A percentile compares a stretch with the other conserved stretches of the same genome.
Conservation (phyloP, 257 asterid species). For the Plantago major region DNA sequence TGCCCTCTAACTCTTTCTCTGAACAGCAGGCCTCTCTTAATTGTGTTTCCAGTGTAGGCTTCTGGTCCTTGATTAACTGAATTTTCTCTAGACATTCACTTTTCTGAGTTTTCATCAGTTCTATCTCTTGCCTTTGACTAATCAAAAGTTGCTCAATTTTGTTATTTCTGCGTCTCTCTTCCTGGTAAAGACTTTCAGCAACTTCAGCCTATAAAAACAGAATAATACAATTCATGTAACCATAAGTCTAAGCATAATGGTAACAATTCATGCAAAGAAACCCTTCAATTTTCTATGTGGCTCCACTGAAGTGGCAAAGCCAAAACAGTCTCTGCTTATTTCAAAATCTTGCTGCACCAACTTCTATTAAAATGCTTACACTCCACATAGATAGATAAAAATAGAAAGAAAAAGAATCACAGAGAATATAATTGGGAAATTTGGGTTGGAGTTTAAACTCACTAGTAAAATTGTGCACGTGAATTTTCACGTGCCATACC, state of each 20-base stretch:
- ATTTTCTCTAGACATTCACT: slow-evolving; percentile 39
- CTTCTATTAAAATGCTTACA: too few species aligned
- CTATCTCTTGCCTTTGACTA: slow-evolving; percentile 51
- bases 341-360: too few species aligned
- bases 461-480: too few species aligned
- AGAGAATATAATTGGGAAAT: too few species aligned
- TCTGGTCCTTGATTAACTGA: slow-evolving; percentile 44
- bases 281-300: too few species aligned
- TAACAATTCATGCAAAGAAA: too few species aligned
- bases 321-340: too few species aligned
- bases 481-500: too few species aligned
- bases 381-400: too few species aligned
- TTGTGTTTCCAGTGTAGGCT: slow-evolving; percentile 54
- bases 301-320: too few species aligned
- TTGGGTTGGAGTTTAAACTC: too few species aligned
- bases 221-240: slow-evolving; percentile 1
- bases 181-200: slow-evolving; percentile 38
- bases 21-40: slow-evolving; percentile 41
- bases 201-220: slow-evolving; percentile 54
- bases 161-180: slow-evolving; percentile 39
- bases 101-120: slow-evolving; percentile 39
- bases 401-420: too few species aligned
- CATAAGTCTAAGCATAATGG: neutral
- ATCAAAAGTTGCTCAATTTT: slow-evolving; percentile 48
- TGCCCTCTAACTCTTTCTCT: slow-evolving; percentile 84